Conservation (phyloP, 768 basidiomycete species). For the Macrolepiota fuliginosa region DNA sequence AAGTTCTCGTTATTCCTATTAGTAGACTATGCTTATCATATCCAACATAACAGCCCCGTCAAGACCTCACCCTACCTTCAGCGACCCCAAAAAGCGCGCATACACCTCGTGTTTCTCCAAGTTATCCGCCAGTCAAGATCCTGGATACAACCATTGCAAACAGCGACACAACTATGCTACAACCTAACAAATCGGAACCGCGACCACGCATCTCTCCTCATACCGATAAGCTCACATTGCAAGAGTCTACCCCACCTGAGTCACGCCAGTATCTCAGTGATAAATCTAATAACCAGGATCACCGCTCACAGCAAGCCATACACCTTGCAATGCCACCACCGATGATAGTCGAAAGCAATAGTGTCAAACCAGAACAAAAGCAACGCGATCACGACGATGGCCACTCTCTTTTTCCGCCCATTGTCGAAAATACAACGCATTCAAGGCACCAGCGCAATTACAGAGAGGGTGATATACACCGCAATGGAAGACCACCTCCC, state of each 20-base stretch:
- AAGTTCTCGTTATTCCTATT: not conserved
- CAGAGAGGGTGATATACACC: not conserved
- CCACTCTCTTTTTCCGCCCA: not conserved
- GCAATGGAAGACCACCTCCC: not conserved
- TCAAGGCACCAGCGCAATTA: not conserved
- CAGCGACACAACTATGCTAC: not conserved
- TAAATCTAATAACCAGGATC: slow-evolving; percentile 2
- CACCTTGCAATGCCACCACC: not conserved
- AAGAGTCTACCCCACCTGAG: not conserved
- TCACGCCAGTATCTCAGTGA: not conserved
- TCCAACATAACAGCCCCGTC: not conserved
- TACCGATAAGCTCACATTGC: not conserved
- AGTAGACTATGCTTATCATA: not conserved
- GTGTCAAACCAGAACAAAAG: not conserved
- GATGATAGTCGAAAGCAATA: not conserved
- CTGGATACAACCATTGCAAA: not conserved
- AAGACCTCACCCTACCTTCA: not conserved
- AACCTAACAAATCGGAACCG: not conserved
- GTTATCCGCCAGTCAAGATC: not conserved
- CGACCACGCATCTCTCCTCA: not conserved
- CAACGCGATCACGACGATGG: not conserved
- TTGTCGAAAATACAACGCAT: not conserved
- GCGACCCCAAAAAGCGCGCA: not conserved
- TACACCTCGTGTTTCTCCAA: not conserved
- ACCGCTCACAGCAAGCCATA: not conserved